Conservation (phyloP, 257 asterid species). For the Rubia yunnanensis region DNA sequence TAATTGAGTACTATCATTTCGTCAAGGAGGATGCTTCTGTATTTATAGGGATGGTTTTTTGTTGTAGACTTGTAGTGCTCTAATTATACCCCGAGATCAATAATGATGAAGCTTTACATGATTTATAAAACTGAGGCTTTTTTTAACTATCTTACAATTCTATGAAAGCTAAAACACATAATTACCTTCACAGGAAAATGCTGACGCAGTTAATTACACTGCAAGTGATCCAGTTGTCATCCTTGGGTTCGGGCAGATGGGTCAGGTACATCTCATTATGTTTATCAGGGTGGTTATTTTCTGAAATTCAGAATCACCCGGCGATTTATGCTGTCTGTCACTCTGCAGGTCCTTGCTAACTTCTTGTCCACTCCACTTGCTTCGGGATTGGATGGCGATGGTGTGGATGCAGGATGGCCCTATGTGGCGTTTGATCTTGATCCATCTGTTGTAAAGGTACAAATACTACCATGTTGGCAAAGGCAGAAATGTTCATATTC, state of each 20-base stretch:
- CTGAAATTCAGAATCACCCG: constrained; percentile 11
- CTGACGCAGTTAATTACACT: constrained; percentile 50
- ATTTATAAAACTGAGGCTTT: not conserved
- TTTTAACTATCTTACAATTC: constrained; percentile 6
- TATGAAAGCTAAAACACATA: constrained; percentile 17
- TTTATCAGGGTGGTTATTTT: not conserved
- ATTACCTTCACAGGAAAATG: constrained; percentile 45
- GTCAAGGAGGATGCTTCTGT: not conserved
- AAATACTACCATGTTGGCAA: constrained; percentile 12
- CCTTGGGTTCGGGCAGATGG: constrained; percentile 94
- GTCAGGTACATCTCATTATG: constrained; percentile 55
- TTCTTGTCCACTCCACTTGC: constrained; percentile 81
- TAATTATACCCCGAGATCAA: not conserved
- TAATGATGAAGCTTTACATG: not conserved
- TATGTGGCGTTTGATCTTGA: constrained; percentile 91
- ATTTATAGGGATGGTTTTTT: not conserved
- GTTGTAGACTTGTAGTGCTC: not conserved
- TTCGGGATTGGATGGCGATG: constrained; percentile 58
- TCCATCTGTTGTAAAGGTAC: constrained; percentile 84
- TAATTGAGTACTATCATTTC: not conserved
- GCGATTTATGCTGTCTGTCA: constrained; percentile 12
- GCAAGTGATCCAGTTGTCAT: constrained; percentile 88
- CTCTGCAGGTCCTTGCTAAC: constrained; percentile 80
- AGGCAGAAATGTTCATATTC: not conserved
- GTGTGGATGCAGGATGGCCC: constrained; percentile 54